Evolutionary conservation across 164 flowering plant genomes (phyloP), one percentile per base, ranked within the genome.

Genomic region (Kalanchoe fedtschenkoi): DNA sequence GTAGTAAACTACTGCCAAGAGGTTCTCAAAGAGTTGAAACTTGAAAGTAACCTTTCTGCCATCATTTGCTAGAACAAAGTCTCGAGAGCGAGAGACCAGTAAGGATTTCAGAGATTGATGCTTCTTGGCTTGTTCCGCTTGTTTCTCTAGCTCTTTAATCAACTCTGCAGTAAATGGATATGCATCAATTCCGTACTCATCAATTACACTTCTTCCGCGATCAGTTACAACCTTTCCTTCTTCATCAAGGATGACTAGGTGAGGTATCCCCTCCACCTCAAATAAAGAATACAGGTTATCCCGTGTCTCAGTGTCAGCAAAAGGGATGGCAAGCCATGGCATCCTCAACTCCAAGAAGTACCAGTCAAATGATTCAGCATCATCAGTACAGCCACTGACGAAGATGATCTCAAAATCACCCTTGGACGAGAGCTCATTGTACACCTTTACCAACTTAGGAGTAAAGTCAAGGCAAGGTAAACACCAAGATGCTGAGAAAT

Each of bases 301-400:
- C 1, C 80, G 82, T 0, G 67, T 74, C 11, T 70, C 78, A 1
- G 77, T 76, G 68, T 89, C 91, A 28, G 85, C 77, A 66, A 79
- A 87, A 0, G 96, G 96, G 51, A 89, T 59, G 0, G 89, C 88
- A 38, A 85, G 81, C 95, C 96, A 87, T 60, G 91, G 95, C 95
- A 87, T 89, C 69, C 76, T 68, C n/a, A n/a, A n/a, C 69, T 77
- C 67, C 26, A 82, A 77, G 73, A 85, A 87, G 69, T 83, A 87
- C 1, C 24, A 65, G 1, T 79, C 63, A 56, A 82, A 87, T 0
- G 85, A 62, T n/a, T 81, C 81, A 53, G 79, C 81, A 57, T 83
- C 82, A 35, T 62, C n/a, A n/a, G n/a, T 14, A 61, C 87, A 91
- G 3, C 61, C 74, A 0, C 89, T 76, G 43, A 82, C 32, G 34